Evolutionary conservation across 345 rosid genomes (phyloP).

Genomic region (Murraya koenigii): DNA sequence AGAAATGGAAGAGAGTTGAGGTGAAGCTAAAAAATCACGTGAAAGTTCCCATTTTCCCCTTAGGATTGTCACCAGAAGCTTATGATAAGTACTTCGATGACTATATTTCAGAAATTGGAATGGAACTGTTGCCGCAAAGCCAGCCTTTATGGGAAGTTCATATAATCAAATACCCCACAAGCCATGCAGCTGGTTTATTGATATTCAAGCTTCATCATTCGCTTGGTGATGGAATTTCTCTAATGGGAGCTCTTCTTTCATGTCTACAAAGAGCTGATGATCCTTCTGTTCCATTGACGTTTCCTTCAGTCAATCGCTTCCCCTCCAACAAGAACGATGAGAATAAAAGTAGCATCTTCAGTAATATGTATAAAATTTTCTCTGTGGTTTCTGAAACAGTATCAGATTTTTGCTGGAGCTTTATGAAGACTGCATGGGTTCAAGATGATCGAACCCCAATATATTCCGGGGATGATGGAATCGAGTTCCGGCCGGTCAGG

Average conservation of each 20-base stretch:
- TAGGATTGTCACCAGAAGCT: conserved; percentile 26
- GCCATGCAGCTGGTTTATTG: conserved; percentile 21
- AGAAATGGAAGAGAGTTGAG: conserved; percentile 34
- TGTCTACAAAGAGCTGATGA: conserved; percentile 47
- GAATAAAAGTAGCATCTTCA: not conserved
- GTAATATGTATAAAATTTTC: not conserved
- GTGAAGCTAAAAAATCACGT: conserved; percentile 35
- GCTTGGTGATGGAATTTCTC: conserved; percentile 50
- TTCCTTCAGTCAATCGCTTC: conserved; percentile 23
- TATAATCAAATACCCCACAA: conserved; percentile 38
- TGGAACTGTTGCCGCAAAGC: conserved; percentile 25
- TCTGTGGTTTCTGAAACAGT: conserved; percentile 20
- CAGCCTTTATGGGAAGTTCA: conserved; percentile 56
- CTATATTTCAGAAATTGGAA: conserved; percentile 32
- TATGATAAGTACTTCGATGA: conserved; percentile 26
- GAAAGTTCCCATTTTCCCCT: conserved; percentile 26
- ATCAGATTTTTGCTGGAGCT: conserved; percentile 37
- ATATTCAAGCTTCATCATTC: conserved; percentile 60
- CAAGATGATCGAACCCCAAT: conserved; percentile 35
- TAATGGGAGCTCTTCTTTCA: conserved; percentile 54
- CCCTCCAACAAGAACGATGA: not conserved
- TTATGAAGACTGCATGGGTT: conserved; percentile 32
- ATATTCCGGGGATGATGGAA: conserved; percentile 28
- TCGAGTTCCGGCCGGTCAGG: conserved; percentile 27
- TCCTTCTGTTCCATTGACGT: conserved; percentile 43